These are phyloP conservation scores for Baudoinia panamericana DNA, from an alignment of 495 filamentous ascomycete genomes.

Conservation along the genomic window DNA sequence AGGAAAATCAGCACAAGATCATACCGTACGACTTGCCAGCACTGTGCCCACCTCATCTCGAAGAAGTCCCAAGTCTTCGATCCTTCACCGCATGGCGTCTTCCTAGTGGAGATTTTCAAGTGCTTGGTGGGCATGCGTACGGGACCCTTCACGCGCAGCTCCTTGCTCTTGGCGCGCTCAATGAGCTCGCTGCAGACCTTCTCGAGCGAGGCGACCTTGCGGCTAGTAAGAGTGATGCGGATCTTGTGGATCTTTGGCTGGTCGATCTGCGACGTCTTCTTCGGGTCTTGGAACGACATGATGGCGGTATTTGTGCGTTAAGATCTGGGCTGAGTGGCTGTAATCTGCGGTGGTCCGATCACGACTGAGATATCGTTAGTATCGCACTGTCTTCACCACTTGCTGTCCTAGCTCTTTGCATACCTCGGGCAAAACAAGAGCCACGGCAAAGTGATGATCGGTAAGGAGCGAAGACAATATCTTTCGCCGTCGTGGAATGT, in stretches of 20 bases:
- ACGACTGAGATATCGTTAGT: conserved; percentile 34
- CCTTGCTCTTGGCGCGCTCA: conserved; percentile 97
- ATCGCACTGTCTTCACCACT: too few species aligned
- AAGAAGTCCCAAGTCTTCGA: conserved; percentile 99
- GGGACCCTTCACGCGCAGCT: conserved; percentile 94
- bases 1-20: too few species aligned
- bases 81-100: conserved; percentile 98
- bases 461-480: conserved; percentile 5
- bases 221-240: conserved; percentile 90
- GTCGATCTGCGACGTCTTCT: conserved; percentile 79
- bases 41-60: conserved; percentile 94
- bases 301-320: too few species aligned
- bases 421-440: conserved; percentile 33
- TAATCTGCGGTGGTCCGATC: conserved; percentile 34
- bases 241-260: conserved; percentile 94
- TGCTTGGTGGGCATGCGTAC: conserved; percentile 97
- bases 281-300: conserved; percentile 68
- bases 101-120: conserved; percentile 87
- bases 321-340: conserved; percentile 9
- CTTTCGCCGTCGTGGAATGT: conserved; percentile 2
- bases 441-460: conserved; percentile 34
- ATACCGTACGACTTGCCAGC: too few species aligned
- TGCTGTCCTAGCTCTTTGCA: too few species aligned
- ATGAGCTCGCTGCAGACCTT: conserved; percentile 97
- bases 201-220: conserved; percentile 88